Base-by-base conservation (phyloP, 2,329 filamentous ascomycete genomes). In the Fusarium tricinctum region DNA sequence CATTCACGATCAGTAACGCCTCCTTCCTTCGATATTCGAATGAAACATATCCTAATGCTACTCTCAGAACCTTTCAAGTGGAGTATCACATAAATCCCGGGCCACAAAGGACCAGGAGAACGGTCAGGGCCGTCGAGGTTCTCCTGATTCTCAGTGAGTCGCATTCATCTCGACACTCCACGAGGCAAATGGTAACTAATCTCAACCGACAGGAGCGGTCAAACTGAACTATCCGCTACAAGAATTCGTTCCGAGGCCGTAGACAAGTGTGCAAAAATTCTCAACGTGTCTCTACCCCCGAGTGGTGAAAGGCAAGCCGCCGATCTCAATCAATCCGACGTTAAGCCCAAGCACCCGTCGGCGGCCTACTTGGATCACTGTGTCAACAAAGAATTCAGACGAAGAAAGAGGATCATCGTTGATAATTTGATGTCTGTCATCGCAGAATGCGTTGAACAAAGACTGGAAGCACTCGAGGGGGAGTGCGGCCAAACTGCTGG, bases 331-430 rank as follows among this genome's bases (percentile, higher is more conserved):
- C 47, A 70, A 56, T 35, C 52, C 55, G 62, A 70, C 66, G 56
- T 57, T 50, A 33, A 75, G 22, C 74, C 74, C 39, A 76, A 77
- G 35, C 72, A 76, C 10, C 72, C 75, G 49, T 72, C 66, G 53
- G 67, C 70, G 53, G 64, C 59, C 39, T 77, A 58, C 73, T 67
- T 50, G 47, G 51, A 55, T 56, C 58, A 53, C 53, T 58, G 58
- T 50, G 59, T 46, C 46, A 57, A 51, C 49, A 60, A 58, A 44
- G 60, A 68, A 51, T 32, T 68, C 19, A 39, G 23, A 50, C 60
- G 60, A 43, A 65, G 66, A 28, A 68, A 63, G 23, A 35, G 56
- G 35, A 33, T 26, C 12, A 49, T 66, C 22, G 44, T 69, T 40
- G 50, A 66, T 30, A 56, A 49, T 52, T 69, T 68, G 57, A 68